Evolutionary conservation across 2,329 filamentous ascomycete species (phyloP).

Genomic region (Verticillium nubilum): DNA sequence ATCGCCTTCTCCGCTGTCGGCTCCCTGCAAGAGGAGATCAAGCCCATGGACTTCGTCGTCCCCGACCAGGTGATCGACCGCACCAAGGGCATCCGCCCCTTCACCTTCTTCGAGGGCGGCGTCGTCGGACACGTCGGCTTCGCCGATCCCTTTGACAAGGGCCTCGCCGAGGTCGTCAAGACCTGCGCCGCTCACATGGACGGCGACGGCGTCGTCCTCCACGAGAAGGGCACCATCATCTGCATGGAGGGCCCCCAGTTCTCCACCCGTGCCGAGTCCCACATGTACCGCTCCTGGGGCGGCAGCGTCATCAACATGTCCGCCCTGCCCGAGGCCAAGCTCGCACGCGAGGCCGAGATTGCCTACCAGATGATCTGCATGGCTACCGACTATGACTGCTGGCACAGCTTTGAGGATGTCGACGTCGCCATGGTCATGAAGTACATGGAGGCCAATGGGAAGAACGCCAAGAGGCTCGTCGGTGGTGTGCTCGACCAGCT

Average conservation of each 20-base stretch:
- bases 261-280: conserved; percentile 89
- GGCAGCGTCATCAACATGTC: conserved; percentile 99
- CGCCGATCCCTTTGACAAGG: conserved; percentile 86
- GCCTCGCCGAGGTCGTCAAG: conserved; percentile 70
- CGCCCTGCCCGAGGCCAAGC: conserved; percentile 88
- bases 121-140: conserved; percentile 94
- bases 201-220: conserved; percentile 78
- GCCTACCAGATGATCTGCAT: conserved; percentile 99
- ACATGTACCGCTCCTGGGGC: conserved; percentile 92
- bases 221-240: conserved; percentile 78
- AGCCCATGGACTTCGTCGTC: conserved; percentile 92
- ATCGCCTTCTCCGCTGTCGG: conserved; percentile 96
- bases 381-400: conserved; percentile 99
- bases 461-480: conserved; percentile 81
- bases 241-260: conserved; percentile 99
- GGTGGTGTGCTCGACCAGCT: conserved; percentile 84
- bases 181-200: conserved; percentile 69
- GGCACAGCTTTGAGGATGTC: conserved; percentile 78
- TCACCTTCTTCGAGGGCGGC: conserved; percentile 91
- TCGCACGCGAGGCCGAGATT: conserved; percentile 93
- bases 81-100: conserved; percentile 89
- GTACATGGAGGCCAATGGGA: conserved; percentile 89
- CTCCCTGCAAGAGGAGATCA: conserved; percentile 85
- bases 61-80: conserved; percentile 97
- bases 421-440: conserved; percentile 96